Evolutionary conservation across 2,329 filamentous ascomycete genomes (phyloP).

Genomic region (Fusarium cicatricum): DNA sequence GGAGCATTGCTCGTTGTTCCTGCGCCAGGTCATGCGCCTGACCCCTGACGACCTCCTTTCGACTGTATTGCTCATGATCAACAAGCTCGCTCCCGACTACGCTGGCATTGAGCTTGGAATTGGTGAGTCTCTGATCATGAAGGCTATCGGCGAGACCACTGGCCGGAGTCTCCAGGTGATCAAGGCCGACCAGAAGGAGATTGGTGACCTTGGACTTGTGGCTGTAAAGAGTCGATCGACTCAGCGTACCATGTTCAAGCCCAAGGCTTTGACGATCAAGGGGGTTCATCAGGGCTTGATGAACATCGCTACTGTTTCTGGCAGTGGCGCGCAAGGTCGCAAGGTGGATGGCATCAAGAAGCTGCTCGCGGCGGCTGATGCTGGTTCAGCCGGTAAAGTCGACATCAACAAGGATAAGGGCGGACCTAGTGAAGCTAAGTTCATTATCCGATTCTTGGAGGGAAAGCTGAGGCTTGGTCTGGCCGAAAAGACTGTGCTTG

Average conservation of each 20-base stretch:
- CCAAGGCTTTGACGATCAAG: conserved; percentile 85
- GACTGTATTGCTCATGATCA: conserved; percentile 94
- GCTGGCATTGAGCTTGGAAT: conserved; percentile 98
- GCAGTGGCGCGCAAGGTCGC: conserved; percentile 85
- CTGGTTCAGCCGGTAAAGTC: conserved; percentile 75
- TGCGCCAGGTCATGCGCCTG: conserved; percentile 91
- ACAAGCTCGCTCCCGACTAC: conserved; percentile 96
- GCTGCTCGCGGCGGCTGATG: conserved; percentile 88
- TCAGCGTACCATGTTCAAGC: conserved; percentile 98
- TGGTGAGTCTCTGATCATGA: conserved; percentile 98
- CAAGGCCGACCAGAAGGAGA: conserved; percentile 95
- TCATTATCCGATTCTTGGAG: conserved; percentile 89
- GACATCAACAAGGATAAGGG: conserved; percentile 94
- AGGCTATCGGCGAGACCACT: conserved; percentile 94
- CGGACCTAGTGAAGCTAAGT: conserved; percentile 94
- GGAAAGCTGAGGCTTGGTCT: conserved; percentile 92
- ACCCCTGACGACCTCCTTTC: conserved; percentile 88
- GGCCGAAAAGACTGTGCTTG: conserved; percentile 90
- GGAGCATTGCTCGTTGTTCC: conserved; percentile 87
- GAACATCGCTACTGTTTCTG: conserved; percentile 85
- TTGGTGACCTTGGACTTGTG: conserved; percentile 92
- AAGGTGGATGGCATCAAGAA: conserved; percentile 98
- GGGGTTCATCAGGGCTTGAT: conserved; percentile 90
- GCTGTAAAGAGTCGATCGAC: conserved; percentile 95
- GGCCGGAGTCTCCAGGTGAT: conserved; percentile 88